Evolutionary conservation across 78 protist species (phyloP), one percentile per base, ranked within the genome.

Genomic region (Thecamonas trahens): DNA sequence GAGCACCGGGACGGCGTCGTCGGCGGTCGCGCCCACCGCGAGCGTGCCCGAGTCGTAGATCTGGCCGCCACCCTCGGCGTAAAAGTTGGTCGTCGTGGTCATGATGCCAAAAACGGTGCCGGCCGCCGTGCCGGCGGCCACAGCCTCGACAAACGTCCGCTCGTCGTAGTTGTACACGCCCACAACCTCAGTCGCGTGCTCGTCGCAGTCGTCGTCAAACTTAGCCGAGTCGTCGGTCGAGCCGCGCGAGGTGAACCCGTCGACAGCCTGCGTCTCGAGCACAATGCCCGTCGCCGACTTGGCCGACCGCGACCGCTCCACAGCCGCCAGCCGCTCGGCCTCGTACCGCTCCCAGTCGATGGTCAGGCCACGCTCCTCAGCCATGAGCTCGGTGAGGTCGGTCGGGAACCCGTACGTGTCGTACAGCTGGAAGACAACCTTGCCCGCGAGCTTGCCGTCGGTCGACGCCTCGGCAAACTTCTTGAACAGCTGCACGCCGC

Each of bases 51-150:
- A 67, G 87, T 95, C 97, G 50, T 52, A 77, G 40, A 86, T 80
- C 85, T 95, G 97, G 20, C 99, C 99, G 38, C 97, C 99, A 26
- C 76, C 72, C 84, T 91, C 97, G 38, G 93, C 90, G 77, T 95
- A 95, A 70, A 90, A 90, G 79, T 70, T 64, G 28, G 97, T 87
- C 65, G 35, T 5, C 73, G 86, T 93, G 39, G 84, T 74, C 17
- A 95, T 65, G 28, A 91, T 34, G 55, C 94, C 94, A 7, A 70
- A 24, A 3, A 7, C 24, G 22, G 18, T 31, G 58, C 8, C 24
- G 39, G 54, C 38, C 38, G 2, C 58, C 52, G 47, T 37, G 53
- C 32, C 39, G 3, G 32, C 53, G 24, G 26, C 47, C 39, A 70
- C 40, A 1, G 32, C n/a, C 17, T 77, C 72, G 28, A 85, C 72